A percentile compares a stretch with the other conserved stretches of the same genome.
phyloP scores from a whole-genome alignment of 2,329 filamentous ascomycete species.

The Fusarium paranaense region DNA sequence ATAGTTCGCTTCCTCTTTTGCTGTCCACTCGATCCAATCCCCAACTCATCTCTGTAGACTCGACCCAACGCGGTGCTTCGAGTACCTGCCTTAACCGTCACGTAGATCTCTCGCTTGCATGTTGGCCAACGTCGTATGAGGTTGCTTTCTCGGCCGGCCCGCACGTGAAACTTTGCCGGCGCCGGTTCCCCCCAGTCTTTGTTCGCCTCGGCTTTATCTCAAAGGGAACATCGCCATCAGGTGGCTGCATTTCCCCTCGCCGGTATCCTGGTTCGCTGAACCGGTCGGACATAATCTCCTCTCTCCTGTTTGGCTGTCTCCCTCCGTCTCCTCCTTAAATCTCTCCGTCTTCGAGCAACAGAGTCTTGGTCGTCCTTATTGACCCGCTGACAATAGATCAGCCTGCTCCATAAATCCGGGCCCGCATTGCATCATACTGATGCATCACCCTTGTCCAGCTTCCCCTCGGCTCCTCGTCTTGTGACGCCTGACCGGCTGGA shows the following conservation, averaged over 20 bases:
- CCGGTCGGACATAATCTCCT: slow-evolving; percentile 15
- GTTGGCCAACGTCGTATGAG: slow-evolving; percentile 31
- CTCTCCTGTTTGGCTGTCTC: slow-evolving; percentile 10
- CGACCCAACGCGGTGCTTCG: slow-evolving; percentile 20
- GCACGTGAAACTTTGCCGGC: slow-evolving; percentile 41
- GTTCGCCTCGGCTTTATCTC: slow-evolving; percentile 42
- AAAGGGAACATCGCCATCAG: slow-evolving; percentile 25
- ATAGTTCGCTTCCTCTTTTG: slow-evolving; percentile 7
- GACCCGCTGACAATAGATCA: slow-evolving; percentile 38
- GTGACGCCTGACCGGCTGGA: slow-evolving; percentile 40
- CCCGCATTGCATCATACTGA: slow-evolving; percentile 45
- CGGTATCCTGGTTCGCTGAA: slow-evolving; percentile 15
- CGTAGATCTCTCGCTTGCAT: slow-evolving; percentile 33
- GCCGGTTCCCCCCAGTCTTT: slow-evolving; percentile 25
- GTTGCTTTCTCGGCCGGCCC: slow-evolving; percentile 29
- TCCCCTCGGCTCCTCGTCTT: slow-evolving; percentile 36
- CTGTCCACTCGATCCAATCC: background rate
- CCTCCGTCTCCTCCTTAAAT: slow-evolving; percentile 13
- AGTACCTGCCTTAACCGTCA: slow-evolving; percentile 38
- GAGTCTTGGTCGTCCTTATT: slow-evolving; percentile 20
- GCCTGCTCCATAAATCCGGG: slow-evolving; percentile 40
- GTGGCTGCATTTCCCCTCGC: slow-evolving; percentile 30
- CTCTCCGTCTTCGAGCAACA: slow-evolving; percentile 6
- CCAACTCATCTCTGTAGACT: slow-evolving; percentile 9
- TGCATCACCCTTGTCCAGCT: slow-evolving; percentile 35